phyloP scores from a whole-genome alignment of 192 early-diverging fungal genomes.

The Podila epigama region DNA sequence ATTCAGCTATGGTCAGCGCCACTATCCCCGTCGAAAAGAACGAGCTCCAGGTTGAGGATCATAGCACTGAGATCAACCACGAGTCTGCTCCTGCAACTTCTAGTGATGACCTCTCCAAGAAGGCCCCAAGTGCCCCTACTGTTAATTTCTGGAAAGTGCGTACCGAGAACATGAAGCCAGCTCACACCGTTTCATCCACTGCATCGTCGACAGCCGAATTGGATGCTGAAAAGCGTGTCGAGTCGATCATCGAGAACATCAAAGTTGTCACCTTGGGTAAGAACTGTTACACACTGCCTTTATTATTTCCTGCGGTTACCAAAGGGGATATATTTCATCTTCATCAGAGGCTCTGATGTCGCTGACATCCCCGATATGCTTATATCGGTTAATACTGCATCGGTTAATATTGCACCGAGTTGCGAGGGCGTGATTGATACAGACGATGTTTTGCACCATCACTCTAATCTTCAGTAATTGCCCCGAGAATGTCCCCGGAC shows the following conservation, averaged over 20 bases:
- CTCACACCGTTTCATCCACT: too few species aligned
- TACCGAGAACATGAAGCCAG: conserved; percentile 44
- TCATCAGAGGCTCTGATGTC: background rate
- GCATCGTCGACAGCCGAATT: conserved; percentile 4
- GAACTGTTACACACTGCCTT: background rate
- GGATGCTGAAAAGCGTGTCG: conserved; percentile 41
- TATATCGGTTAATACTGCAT: too few species aligned
- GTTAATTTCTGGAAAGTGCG: conserved; percentile 45
- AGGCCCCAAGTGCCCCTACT: conserved; percentile 12
- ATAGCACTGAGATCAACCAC: too few species aligned
- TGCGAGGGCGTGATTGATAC: too few species aligned
- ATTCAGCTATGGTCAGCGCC: background rate
- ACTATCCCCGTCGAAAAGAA: background rate
- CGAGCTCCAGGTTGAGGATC: background rate
- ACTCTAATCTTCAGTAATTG: too few species aligned
- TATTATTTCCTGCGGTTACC: background rate
- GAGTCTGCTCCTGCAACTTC: background rate
- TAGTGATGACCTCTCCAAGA: background rate
- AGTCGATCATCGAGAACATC: conserved; percentile 42
- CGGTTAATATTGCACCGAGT: too few species aligned
- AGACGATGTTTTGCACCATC: too few species aligned
- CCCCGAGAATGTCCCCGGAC: background rate
- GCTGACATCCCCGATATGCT: too few species aligned
- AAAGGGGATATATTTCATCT: background rate
- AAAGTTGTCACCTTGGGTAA: conserved; percentile 46